Evolutionary conservation across 306 rosid genomes (phyloP), one percentile per base, ranked within the genome.

Genomic region (Quercus mongolica): DNA sequence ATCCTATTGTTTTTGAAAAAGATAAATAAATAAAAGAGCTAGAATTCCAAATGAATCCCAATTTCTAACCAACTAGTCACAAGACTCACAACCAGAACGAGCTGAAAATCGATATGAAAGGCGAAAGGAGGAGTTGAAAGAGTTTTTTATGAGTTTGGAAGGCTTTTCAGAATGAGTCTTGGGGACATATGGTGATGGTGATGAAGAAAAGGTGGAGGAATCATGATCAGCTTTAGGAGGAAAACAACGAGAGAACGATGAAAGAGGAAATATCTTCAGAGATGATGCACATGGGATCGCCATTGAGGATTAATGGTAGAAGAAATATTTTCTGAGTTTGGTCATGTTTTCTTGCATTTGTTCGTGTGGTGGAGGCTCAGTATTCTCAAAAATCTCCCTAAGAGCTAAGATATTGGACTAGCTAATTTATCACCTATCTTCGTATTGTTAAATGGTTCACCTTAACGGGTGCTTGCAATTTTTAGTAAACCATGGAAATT

Each of bases 51-150:
- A 23, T 23, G 10, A 6, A 5, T 56, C 20, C 62, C 23, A 56
- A 56, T n/a, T 5, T 56, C 23, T 56, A 5, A 56, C 25, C 9
- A n/a, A 56, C 62, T 56, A 56, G 62, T 56, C 25, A 56, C 62
- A 6, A 56, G 38, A 33, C 0, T 33, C 6, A 33, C 33, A 30
- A 30, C n/a, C 25, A 56, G 5, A 30, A 30, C 4, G 59, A 2
- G 67, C 78, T 4, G 76, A 75, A 71, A 76, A 84, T 28, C 85
- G 86, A 68, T 87, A 78, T 12, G 83, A 82, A 55, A 74, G 38
- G 9, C 80, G 44, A n/a, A 73, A 81, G 33, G 49, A 52, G 8
- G 6, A 18, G 72, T 14, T 31, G 51, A 21, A 31, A 65, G 59
- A 64, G 17, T 30, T 78, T 12, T 38, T 28, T 14, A 28, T 62